Percentiles rank a stretch among this genome's conserved stretches.
Conservation (phyloP, 2,329 filamentous ascomycete species). For the Beauveria brongniartii region DNA sequence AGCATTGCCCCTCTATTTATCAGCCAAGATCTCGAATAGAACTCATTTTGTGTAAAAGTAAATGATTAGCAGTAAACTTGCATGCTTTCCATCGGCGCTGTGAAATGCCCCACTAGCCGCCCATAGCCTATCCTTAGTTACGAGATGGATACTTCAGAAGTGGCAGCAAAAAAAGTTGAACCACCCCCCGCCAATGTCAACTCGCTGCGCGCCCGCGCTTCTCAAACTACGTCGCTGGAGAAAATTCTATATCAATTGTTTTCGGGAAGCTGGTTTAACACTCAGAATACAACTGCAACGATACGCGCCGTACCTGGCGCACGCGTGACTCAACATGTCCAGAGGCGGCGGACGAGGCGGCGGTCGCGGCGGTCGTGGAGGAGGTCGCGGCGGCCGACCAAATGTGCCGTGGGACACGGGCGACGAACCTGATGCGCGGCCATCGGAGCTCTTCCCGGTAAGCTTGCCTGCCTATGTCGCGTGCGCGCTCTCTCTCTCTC, state of each 20-base stretch:
- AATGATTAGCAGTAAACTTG: too few relatives aligned
- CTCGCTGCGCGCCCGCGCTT: neutral
- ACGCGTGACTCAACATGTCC: slow-evolving; percentile 32
- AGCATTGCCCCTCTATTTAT: too few relatives aligned
- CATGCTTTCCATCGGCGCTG: neutral
- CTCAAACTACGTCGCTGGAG: neutral
- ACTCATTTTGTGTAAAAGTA: too few relatives aligned
- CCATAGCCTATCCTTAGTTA: neutral
- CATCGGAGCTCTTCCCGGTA: slow-evolving; percentile 53
- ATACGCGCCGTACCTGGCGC: neutral
- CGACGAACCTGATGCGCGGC: slow-evolving; percentile 48
- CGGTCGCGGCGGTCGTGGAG: slow-evolving; percentile 41
- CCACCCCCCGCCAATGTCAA: neutral
- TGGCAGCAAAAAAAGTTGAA: neutral
- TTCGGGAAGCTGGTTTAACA: neutral
- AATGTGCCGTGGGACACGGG: slow-evolving; percentile 44
- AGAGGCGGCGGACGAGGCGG: slow-evolving; percentile 44
- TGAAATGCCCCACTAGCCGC: neutral
- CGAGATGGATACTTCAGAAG: neutral
- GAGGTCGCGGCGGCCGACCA: slow-evolving; percentile 36
- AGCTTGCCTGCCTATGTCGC: slow-evolving; percentile 14
- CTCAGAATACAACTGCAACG: neutral
- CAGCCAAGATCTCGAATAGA: too few relatives aligned
- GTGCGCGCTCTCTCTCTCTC: neutral
- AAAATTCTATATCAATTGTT: neutral